phyloP scores from a whole-genome alignment of 2,329 filamentous ascomycete genomes.

The Erysiphe neolycopersici region DNA sequence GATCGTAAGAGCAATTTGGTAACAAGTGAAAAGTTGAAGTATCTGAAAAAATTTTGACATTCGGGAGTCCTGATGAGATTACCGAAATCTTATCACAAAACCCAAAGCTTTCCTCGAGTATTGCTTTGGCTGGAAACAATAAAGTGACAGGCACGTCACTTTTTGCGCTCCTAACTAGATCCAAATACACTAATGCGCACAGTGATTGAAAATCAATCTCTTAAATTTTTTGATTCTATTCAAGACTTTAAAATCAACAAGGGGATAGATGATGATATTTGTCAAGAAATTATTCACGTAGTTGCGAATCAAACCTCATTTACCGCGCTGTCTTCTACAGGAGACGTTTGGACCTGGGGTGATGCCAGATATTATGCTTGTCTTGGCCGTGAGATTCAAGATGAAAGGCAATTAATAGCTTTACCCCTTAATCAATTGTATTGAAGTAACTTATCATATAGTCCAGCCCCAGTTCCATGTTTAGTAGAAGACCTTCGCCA shows the following conservation, averaged over 20 bases:
- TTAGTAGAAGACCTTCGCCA: slow-evolving; percentile 22
- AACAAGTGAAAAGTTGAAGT: neutral
- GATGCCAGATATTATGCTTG: slow-evolving; percentile 29
- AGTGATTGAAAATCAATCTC: neutral
- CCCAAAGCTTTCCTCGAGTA: slow-evolving; percentile 7
- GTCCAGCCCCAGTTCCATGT: slow-evolving; percentile 20
- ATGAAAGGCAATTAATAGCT: slow-evolving; percentile 3
- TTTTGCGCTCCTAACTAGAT: slow-evolving; percentile 1
- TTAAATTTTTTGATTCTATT: slow-evolving; percentile 6
- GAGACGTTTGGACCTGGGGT: slow-evolving; percentile 21
- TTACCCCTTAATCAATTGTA: neutral
- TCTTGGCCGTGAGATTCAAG: slow-evolving; percentile 22
- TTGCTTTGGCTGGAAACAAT: slow-evolving; percentile 15
- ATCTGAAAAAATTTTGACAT: slow-evolving; percentile 1
- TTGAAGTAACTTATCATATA: neutral
- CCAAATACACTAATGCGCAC: neutral
- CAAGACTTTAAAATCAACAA: slow-evolving; percentile 1
- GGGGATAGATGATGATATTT: neutral
- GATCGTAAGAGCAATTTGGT: neutral
- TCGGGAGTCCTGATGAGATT: slow-evolving; percentile 11
- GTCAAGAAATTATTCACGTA: slow-evolving; percentile 4
- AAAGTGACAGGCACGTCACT: slow-evolving; percentile 4
- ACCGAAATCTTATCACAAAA: slow-evolving; percentile 5
- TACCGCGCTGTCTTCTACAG: slow-evolving; percentile 14
- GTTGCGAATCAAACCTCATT: slow-evolving; percentile 16